Evolutionary conservation across 2,329 filamentous ascomycete species (phyloP).

Genomic region (Fusarium proliferatum): DNA sequence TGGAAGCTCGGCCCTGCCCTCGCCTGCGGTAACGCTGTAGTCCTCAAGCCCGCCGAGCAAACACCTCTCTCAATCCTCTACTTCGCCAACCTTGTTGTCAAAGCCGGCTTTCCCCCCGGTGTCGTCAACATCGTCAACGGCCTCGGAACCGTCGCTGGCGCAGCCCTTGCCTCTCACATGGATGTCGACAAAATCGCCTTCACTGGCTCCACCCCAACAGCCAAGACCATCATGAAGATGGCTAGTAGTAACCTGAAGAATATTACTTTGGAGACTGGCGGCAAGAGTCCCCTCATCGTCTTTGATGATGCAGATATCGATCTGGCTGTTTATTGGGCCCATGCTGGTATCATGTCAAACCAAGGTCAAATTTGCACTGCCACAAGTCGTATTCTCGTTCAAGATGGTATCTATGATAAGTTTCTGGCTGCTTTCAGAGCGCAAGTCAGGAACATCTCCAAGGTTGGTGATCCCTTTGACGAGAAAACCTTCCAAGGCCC

Average conservation of each 20-base stretch:
- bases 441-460: constrained; percentile 56
- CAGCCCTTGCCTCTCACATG: constrained; percentile 74
- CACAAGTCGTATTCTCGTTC: constrained; percentile 72
- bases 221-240: constrained; percentile 79
- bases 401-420: constrained; percentile 68
- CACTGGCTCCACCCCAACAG: constrained; percentile 79
- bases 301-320: constrained; percentile 75
- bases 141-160: constrained; percentile 73
- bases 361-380: constrained; percentile 74
- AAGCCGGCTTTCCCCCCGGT: constrained; percentile 82
- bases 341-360: constrained; percentile 66
- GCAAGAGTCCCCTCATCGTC: constrained; percentile 73
- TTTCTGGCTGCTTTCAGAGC: constrained; percentile 60
- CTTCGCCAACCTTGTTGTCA: constrained; percentile 73
- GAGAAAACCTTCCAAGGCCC: constrained; percentile 79
- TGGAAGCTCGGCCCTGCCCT: constrained; percentile 83
- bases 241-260: constrained; percentile 75
- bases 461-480: constrained; percentile 77
- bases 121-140: constrained; percentile 83
- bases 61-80: constrained; percentile 74
- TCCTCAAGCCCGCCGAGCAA: constrained; percentile 75
- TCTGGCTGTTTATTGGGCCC: constrained; percentile 71
- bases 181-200: constrained; percentile 83
- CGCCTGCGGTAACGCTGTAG: constrained; percentile 71
- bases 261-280: constrained; percentile 74